These are phyloP conservation scores for Aspergillus sp. DNA, from an alignment of 2,329 filamentous ascomycete genomes.

Conservation along the genomic window DNA sequence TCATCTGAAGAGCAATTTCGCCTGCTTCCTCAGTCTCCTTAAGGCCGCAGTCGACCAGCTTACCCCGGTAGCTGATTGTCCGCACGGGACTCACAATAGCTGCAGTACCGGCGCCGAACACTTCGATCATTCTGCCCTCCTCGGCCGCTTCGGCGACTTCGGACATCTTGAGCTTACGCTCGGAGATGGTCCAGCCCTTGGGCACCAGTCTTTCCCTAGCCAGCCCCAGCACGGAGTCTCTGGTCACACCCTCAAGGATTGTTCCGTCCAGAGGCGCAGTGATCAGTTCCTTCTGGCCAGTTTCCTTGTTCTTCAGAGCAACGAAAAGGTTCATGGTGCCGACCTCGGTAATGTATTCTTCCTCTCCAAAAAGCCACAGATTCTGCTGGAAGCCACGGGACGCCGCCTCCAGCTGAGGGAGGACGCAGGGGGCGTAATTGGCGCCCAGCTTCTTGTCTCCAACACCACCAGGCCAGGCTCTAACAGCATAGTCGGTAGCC, in stretches of 20 bases:
- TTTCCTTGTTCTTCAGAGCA: slow-evolving; percentile 79
- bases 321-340: slow-evolving; percentile 99
- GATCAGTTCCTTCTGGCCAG: slow-evolving; percentile 85
- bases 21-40: slow-evolving; percentile 81
- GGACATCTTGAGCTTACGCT: slow-evolving; percentile 90
- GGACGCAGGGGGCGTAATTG: slow-evolving; percentile 98
- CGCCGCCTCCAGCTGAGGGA: slow-evolving; percentile 92
- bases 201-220: slow-evolving; percentile 80
- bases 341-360: slow-evolving; percentile 95
- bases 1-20: slow-evolving; percentile 81
- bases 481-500: slow-evolving; percentile 93
- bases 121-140: slow-evolving; percentile 86
- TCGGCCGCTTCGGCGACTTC: slow-evolving; percentile 78
- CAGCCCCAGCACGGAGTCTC: slow-evolving; percentile 85
- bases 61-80: slow-evolving; percentile 83
- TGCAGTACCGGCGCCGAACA: slow-evolving; percentile 91
- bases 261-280: slow-evolving; percentile 97
- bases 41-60: slow-evolving; percentile 79
- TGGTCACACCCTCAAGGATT: slow-evolving; percentile 90
- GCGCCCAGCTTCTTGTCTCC: slow-evolving; percentile 98
- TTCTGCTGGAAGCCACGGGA: slow-evolving; percentile 96
- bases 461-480: slow-evolving; percentile 95
- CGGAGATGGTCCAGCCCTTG: slow-evolving; percentile 83
- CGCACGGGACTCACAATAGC: slow-evolving; percentile 91
- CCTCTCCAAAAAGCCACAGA: slow-evolving; percentile 93